phyloP scores from a whole-genome alignment of 805 yeast species.

The Metschnikowia similis region DNA sequence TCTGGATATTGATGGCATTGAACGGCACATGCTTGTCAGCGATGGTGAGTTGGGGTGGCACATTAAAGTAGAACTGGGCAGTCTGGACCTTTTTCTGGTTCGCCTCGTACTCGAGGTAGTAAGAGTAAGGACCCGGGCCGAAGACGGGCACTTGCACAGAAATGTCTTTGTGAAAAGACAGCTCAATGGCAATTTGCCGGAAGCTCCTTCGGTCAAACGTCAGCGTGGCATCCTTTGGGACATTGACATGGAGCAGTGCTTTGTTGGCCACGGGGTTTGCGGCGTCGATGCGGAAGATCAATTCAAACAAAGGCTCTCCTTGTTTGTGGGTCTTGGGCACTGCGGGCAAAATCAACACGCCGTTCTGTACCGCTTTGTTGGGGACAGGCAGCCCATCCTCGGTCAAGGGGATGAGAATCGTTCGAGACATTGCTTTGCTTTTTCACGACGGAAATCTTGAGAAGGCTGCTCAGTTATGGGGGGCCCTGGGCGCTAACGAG shows the following conservation, averaged over 20 bases:
- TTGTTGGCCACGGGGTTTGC: conserved; percentile 68
- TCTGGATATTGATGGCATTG: conserved; percentile 75
- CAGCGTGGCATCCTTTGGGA: conserved; percentile 44
- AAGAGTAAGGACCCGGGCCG: conserved; percentile 77
- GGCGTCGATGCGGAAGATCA: conserved; percentile 67
- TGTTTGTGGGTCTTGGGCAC: conserved; percentile 25
- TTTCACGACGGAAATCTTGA: too few species aligned
- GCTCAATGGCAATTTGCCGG: conserved; percentile 45
- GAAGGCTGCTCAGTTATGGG: too few species aligned
- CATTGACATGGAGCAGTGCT: conserved; percentile 71
- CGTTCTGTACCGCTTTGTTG: conserved; percentile 33
- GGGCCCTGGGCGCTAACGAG: too few species aligned
- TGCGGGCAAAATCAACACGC: conserved; percentile 51
- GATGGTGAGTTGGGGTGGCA: conserved; percentile 68
- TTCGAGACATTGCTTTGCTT: conserved; percentile 10
- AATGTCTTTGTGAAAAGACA: conserved; percentile 63
- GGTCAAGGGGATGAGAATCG: conserved; percentile 45
- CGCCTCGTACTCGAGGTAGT: conserved; percentile 56
- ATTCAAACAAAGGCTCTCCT: conserved; percentile 39
- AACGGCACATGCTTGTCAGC: conserved; percentile 58
- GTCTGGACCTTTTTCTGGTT: conserved; percentile 39
- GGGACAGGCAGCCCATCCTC: conserved; percentile 46
- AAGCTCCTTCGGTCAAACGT: conserved; percentile 56
- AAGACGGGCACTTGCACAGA: conserved; percentile 57
- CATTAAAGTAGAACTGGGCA: conserved; percentile 65